phyloP scores from a whole-genome alignment of 2,329 filamentous ascomycete species.

The Metarhizium album region DNA sequence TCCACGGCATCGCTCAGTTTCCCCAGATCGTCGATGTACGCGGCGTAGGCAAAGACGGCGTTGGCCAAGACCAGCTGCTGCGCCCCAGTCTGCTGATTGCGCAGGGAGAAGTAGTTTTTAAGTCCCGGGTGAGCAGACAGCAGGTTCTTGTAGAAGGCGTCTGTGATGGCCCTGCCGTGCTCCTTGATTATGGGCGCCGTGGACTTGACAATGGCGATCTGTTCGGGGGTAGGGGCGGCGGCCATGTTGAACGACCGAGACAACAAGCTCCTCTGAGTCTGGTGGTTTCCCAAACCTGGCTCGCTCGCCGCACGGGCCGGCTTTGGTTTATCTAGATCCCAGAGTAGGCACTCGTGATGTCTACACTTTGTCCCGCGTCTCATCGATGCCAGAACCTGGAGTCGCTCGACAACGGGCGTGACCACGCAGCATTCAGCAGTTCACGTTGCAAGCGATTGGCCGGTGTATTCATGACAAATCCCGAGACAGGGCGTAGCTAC shows the following conservation, averaged over 20 bases:
- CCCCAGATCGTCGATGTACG: conserved; percentile 58
- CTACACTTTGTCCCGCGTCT: too few relatives aligned
- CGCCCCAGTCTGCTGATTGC: conserved; percentile 56
- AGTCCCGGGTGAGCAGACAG: conserved; percentile 52
- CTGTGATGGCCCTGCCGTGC: conserved; percentile 58
- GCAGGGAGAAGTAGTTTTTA: conserved; percentile 58
- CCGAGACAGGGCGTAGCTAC: not conserved
- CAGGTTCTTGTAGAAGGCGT: conserved; percentile 60
- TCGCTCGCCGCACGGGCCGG: too few relatives aligned
- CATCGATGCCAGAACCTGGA: too few relatives aligned
- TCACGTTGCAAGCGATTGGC: not conserved
- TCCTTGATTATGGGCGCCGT: conserved; percentile 62
- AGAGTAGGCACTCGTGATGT: too few relatives aligned
- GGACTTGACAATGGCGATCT: conserved; percentile 63
- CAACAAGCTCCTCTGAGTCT: too few relatives aligned
- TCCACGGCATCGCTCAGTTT: conserved; percentile 46
- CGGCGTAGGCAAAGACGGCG: conserved; percentile 60
- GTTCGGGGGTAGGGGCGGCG: conserved; percentile 40
- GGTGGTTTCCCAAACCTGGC: too few relatives aligned
- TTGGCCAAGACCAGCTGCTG: conserved; percentile 59
- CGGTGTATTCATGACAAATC: not conserved
- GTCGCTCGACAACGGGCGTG: too few relatives aligned
- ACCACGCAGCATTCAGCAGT: not conserved
- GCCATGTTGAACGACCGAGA: conserved; percentile 24
- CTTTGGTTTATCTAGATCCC: too few relatives aligned